phyloP scores from a whole-genome alignment of 2,329 filamentous ascomycete species.

The Exophiala sideris region DNA sequence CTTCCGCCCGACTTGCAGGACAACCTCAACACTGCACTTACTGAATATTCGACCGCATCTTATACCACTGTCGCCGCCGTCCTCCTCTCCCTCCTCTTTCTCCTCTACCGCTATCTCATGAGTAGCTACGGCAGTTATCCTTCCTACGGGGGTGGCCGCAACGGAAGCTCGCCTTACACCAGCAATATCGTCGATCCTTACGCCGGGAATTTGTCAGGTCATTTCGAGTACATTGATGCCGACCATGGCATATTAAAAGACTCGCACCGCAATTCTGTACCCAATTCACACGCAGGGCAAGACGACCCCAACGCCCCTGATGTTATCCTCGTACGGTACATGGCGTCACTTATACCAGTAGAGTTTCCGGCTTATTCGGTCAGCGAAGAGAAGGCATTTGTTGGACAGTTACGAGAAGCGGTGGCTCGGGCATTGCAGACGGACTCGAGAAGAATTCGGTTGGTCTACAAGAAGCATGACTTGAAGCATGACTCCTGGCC shows the following conservation, averaged over 20 bases:
- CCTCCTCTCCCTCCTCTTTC: slow-evolving; percentile 27
- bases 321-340: slow-evolving; percentile 43
- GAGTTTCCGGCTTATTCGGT: slow-evolving; percentile 48
- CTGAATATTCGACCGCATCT: slow-evolving; percentile 23
- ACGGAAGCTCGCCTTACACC: slow-evolving; percentile 23
- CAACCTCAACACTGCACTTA: slow-evolving; percentile 14
- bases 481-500: slow-evolving; percentile 40
- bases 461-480: slow-evolving; percentile 48
- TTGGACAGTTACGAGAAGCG: slow-evolving; percentile 40
- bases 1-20: slow-evolving; percentile 19
- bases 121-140: slow-evolving; percentile 24
- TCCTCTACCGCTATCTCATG: slow-evolving; percentile 28
- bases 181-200: slow-evolving; percentile 21
- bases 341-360: slow-evolving; percentile 40
- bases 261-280: slow-evolving; percentile 15
- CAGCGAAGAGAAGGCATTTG: slow-evolving; percentile 42
- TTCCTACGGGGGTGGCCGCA: slow-evolving; percentile 18
- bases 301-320: slow-evolving; percentile 40
- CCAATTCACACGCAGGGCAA: slow-evolving; percentile 14
- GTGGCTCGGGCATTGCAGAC: slow-evolving; percentile 39
- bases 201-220: slow-evolving; percentile 19
- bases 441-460: slow-evolving; percentile 38
- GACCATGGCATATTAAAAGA: slow-evolving; percentile 23
- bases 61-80: slow-evolving; percentile 27
- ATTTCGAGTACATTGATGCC: slow-evolving; percentile 28